Evolutionary conservation across 2,329 filamentous ascomycete genomes (phyloP).

Genomic region (Hymenoscyphus occultus): DNA sequence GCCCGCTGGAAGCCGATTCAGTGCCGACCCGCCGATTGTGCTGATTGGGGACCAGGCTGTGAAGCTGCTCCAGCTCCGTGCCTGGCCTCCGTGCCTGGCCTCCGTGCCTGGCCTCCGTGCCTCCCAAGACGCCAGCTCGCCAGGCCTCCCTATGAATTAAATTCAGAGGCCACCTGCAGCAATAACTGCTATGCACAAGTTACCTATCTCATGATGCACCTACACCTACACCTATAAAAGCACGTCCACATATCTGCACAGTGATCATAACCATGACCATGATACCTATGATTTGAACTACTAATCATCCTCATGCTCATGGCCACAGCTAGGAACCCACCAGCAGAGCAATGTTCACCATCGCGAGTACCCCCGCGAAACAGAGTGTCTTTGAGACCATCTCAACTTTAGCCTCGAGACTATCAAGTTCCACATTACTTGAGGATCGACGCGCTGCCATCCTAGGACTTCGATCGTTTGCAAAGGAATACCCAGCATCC

Average conservation of each 20-base stretch:
- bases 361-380: conserved; percentile 76
- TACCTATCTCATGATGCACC: not conserved
- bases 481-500: conserved; percentile 92
- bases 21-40: no score
- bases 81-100: no score
- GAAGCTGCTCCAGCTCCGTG: no score
- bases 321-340: conserved; percentile 17
- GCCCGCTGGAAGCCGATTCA: no score
- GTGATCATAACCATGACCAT: not conserved
- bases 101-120: no score
- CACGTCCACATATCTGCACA: not conserved
- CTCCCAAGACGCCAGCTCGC: no score
- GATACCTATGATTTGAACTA: not conserved
- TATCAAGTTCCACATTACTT: conserved; percentile 84
- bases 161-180: not conserved
- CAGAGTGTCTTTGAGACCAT: conserved; percentile 97
- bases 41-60: no score
- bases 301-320: conserved; percentile 18
- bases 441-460: conserved; percentile 95
- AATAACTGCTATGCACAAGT: not conserved
- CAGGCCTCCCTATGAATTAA: not conserved
- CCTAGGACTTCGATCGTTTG: conserved; percentile 88
- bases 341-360: conserved; percentile 55
- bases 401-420: conserved; percentile 78
- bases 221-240: not conserved